Percentiles rank a stretch among this genome's conserved stretches.
Evolutionary conservation across 169 alveolate genomes (phyloP).

Genomic region (Plasmodium knowlesi): DNA sequence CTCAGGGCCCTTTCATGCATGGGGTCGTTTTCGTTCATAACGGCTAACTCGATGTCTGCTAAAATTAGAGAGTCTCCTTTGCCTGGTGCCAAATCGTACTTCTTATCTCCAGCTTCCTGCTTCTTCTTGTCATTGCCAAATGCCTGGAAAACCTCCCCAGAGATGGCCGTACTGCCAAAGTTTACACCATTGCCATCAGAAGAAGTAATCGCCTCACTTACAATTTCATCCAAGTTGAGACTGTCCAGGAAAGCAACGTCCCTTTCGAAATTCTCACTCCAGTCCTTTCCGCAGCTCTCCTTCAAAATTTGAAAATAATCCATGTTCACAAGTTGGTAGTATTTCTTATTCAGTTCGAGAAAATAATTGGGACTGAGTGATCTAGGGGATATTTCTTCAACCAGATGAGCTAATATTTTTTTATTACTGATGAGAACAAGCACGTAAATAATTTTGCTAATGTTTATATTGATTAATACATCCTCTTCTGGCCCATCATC

Average conservation of each 20-base stretch:
- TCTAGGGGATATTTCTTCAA: not conserved
- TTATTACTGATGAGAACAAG: conserved; percentile 39
- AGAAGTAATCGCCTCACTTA: not conserved
- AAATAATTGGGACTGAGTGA: conserved; percentile 12
- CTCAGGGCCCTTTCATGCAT: conserved; percentile 15
- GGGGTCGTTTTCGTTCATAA: conserved; percentile 23
- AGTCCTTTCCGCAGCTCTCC: conserved; percentile 10
- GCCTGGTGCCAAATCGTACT: not conserved
- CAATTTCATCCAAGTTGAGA: not conserved
- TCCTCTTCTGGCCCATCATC: conserved; percentile 14
- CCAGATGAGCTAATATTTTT: conserved; percentile 18
- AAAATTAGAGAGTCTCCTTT: not conserved
- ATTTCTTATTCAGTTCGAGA: conserved; percentile 36
- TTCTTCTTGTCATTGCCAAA: not conserved
- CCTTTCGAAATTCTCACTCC: conserved; percentile 15
- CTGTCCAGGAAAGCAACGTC: conserved; percentile 33
- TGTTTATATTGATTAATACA: conserved; percentile 40
- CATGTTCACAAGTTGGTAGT: conserved; percentile 24
- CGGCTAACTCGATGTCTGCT: not conserved
- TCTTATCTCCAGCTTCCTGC: not conserved
- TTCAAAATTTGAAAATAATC: conserved; percentile 28
- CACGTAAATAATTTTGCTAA: conserved; percentile 38
- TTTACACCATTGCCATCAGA: not conserved
- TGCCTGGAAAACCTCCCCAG: not conserved
- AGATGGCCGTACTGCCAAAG: too few relatives aligned